Percentiles rank a stretch among this genome's conserved stretches.
These are phyloP conservation scores for Globisporangium okanoganense DNA, from an alignment of 352 stramenopile species.

Conservation along the genomic window DNA sequence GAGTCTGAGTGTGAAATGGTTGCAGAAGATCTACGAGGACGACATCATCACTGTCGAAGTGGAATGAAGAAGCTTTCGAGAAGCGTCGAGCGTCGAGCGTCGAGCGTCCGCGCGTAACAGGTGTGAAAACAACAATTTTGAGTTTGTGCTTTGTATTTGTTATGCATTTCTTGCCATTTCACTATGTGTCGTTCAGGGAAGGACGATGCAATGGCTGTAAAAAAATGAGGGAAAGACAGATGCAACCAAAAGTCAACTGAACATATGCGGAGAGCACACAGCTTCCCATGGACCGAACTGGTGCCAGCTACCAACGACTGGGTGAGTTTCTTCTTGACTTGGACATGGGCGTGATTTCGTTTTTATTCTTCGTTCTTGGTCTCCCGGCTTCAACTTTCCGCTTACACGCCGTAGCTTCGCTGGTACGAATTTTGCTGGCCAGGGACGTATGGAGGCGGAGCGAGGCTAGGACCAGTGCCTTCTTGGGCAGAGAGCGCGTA, in stretches of 20 bases:
- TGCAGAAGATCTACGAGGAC: conserved; percentile 66
- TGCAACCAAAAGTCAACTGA: conserved; percentile 13
- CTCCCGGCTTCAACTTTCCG: neutral
- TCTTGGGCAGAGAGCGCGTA: conserved; percentile 80
- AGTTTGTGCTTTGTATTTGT: conserved; percentile 16
- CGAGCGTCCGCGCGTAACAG: neutral
- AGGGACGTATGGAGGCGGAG: conserved; percentile 79
- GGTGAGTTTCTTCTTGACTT: neutral
- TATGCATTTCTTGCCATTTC: conserved; percentile 13
- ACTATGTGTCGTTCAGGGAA: conserved; percentile 1
- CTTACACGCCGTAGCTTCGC: conserved; percentile 81
- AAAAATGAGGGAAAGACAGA: conserved; percentile 14
- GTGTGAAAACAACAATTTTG: conserved; percentile 4
- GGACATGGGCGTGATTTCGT: conserved; percentile 5
- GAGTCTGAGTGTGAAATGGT: conserved; percentile 49
- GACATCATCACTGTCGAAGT: neutral
- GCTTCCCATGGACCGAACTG: neutral
- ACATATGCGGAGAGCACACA: neutral
- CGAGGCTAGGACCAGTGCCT: conserved; percentile 38
- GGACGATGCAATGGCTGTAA: conserved; percentile 6
- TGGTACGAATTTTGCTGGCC: conserved; percentile 90
- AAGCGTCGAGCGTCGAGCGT: neutral
- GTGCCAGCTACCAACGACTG: conserved; percentile 19
- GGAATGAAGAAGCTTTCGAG: neutral
- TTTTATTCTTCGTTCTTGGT: conserved; percentile 2